These are phyloP conservation scores for Adansonia digitata DNA, from an alignment of 345 rosid genomes.

Conservation along the genomic window DNA sequence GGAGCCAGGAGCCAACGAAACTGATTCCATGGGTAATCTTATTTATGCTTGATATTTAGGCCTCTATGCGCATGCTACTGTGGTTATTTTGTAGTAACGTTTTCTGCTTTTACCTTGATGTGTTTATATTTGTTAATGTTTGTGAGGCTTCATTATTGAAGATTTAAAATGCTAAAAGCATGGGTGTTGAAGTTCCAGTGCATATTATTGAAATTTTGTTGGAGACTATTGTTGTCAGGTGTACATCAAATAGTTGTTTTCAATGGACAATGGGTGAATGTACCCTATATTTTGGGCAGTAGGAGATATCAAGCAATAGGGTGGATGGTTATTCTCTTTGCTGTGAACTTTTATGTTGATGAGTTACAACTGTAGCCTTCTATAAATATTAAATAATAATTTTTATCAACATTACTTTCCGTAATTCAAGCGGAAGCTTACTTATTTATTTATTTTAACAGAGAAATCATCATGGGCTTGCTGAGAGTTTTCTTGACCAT, in stretches of 20 bases:
- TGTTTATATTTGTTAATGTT: neutral
- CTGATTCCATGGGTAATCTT: conserved; percentile 62
- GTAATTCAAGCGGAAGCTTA: neutral
- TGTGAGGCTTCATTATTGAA: neutral
- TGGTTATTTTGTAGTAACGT: neutral
- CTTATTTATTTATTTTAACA: conserved; percentile 18
- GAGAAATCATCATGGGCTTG: conserved; percentile 43
- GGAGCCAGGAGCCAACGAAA: conserved; percentile 57
- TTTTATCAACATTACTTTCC: neutral
- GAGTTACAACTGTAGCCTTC: neutral
- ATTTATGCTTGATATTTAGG: conserved; percentile 1
- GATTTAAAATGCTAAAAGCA: neutral
- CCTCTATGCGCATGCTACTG: neutral
- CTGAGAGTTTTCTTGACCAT: conserved; percentile 39
- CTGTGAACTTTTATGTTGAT: neutral
- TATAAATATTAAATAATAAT: neutral
- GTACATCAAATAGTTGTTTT: too few species aligned
- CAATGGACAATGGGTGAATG: neutral
- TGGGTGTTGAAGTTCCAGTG: neutral
- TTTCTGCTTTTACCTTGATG: neutral
- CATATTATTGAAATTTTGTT: neutral
- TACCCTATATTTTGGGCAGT: neutral
- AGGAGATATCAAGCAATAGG: neutral
- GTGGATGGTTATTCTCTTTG: neutral
- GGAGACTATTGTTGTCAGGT: neutral